A percentile compares a stretch with the other conserved stretches of the same genome.
phyloP scores from a whole-genome alignment of 208 protist species.

The Naegleria lovaniensis region DNA sequence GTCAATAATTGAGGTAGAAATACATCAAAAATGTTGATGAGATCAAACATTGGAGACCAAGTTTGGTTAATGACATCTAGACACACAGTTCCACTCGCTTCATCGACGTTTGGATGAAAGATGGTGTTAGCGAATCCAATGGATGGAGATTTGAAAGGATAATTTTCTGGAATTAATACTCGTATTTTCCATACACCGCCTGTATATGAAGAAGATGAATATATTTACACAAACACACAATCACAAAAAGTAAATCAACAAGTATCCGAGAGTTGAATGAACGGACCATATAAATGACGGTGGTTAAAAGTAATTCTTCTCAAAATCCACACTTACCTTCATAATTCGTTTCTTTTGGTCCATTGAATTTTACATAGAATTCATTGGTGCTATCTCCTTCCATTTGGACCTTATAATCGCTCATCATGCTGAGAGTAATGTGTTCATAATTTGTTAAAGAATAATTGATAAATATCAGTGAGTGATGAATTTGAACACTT shows the following conservation, averaged over 20 bases:
- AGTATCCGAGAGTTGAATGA: not conserved
- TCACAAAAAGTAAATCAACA: too few species aligned
- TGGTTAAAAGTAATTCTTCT: not conserved
- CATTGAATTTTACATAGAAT: slow-evolving; percentile 92
- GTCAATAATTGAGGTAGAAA: slow-evolving; percentile 95
- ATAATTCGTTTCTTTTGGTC: slow-evolving; percentile 80
- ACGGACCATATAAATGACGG: not conserved
- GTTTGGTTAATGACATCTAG: slow-evolving; percentile 98
- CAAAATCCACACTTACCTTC: not conserved
- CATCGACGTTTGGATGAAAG: slow-evolving; percentile 96
- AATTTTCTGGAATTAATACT: slow-evolving; percentile 86
- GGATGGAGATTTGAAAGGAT: slow-evolving; percentile 96
- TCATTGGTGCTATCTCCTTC: slow-evolving; percentile 78
- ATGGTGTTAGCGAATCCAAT: slow-evolving; percentile 96
- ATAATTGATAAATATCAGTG: not conserved
- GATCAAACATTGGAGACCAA: slow-evolving; percentile 96
- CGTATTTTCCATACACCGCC: slow-evolving; percentile 92
- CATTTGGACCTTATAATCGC: slow-evolving; percentile 80
- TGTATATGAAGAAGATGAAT: slow-evolving; percentile 88
- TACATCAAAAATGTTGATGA: slow-evolving; percentile 85
- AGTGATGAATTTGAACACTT: too few species aligned
- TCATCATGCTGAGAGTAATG: slow-evolving; percentile 73
- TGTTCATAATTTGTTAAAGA: slow-evolving; percentile 23
- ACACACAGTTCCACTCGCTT: slow-evolving; percentile 92
- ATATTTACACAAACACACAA: too few species aligned